phyloP scores from a whole-genome alignment of 495 filamentous ascomycete species.

The Viridothelium virens region DNA sequence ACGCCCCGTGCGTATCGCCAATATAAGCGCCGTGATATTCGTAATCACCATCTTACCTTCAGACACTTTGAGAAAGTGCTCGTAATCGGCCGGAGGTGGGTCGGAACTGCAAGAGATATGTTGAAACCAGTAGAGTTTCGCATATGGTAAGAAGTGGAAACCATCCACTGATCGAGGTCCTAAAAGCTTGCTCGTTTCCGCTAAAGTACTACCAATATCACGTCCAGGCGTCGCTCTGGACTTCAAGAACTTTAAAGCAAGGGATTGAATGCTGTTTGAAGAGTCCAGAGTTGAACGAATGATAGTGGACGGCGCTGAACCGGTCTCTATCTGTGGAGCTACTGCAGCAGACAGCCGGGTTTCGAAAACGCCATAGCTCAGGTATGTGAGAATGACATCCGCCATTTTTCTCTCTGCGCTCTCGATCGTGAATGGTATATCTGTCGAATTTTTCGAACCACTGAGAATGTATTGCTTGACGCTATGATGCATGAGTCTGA shows the following conservation, averaged over 20 bases:
- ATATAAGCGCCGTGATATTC: no score
- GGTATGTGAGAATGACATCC: conserved; percentile 38
- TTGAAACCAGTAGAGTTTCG: background rate
- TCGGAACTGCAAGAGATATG: background rate
- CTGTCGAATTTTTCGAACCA: conserved; percentile 18
- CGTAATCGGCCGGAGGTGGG: background rate
- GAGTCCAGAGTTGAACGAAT: conserved; percentile 26
- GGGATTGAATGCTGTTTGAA: background rate
- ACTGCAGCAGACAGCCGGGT: conserved; percentile 30
- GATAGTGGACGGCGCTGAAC: conserved; percentile 28
- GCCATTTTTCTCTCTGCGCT: conserved; percentile 30
- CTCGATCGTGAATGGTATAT: conserved; percentile 23
- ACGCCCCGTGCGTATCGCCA: no score
- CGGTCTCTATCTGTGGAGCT: conserved; percentile 24
- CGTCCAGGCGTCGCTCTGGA: background rate
- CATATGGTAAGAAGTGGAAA: background rate
- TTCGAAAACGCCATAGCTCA: conserved; percentile 39
- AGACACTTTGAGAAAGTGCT: no score
- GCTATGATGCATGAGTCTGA: conserved; percentile 40
- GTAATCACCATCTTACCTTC: no score
- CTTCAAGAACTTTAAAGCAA: background rate
- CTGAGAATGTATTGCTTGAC: conserved; percentile 40
- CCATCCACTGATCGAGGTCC: background rate
- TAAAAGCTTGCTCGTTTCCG: background rate
- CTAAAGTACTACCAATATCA: background rate